Evolutionary conservation across 441 rosid genomes (phyloP), one percentile per base, ranked within the genome.

Genomic region (Aquilaria agallochum): DNA sequence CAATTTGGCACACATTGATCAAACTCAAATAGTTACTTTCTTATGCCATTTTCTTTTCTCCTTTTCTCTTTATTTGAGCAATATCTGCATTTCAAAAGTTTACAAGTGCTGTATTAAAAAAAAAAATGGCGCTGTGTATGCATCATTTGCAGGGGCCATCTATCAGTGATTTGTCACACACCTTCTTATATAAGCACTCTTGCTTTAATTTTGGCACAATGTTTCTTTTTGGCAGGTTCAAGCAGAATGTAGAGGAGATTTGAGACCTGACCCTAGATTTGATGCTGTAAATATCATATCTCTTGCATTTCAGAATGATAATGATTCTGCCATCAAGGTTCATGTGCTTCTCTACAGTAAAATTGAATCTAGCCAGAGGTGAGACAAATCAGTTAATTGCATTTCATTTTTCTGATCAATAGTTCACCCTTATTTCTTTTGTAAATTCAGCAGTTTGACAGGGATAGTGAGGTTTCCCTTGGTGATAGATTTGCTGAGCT

Each of bases 191-290:
- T 8, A 36, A 36, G 5, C 7, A 8, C 7, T 36, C 42, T 8
- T 36, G 6, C 42, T 36, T 4, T 36, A 4, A 36, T 36, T 8
- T 36, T 3, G 7, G 5, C 6, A 36, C 42, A 36, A 36, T 36
- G 7, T 36, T 20, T 36, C 42, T 36, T 36, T 36, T 56, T 72
- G 63, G 63, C 85, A 95, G 98, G 88, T 95, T 78, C 96, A 82
- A 61, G 81, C 96, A 53, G 89, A 89, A 71, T 81, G 92, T 72
- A 85, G 98, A 80, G 99, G 92, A 64, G 95, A 89, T 71, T 84
- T 86, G 55, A 82, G 78, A 66, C 87, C 99, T 66, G 84, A 95
- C 85, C 98, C 99, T 77, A 85, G 83, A 53, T 83, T 78, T 76
- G 97, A 95, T 79, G 87, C 96, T 51, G 70, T 92, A 70, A 86